A percentile compares a stretch with the other conserved stretches of the same genome.
These are phyloP conservation scores for Candida mesenterica DNA, from an alignment of 1,139 yeast genomes.

Conservation along the genomic window DNA sequence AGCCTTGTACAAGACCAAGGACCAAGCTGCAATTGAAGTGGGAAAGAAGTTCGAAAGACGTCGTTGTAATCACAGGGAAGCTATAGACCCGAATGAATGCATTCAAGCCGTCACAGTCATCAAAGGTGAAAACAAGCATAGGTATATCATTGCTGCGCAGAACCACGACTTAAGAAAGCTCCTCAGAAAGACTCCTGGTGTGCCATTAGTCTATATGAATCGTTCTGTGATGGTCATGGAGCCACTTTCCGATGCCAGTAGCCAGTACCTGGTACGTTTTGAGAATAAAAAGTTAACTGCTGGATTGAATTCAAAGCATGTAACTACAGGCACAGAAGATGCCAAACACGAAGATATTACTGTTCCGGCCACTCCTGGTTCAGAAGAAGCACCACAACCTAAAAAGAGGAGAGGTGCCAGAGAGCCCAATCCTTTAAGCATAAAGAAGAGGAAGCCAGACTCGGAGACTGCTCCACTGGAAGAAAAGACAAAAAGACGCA, in stretches of 20 bases:
- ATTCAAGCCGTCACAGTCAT: conserved; percentile 67
- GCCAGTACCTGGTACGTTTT: conserved; percentile 47
- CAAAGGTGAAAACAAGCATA: conserved; percentile 78
- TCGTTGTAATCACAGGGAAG: conserved; percentile 60
- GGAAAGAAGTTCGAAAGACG: conserved; percentile 86
- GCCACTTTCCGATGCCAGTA: conserved; percentile 76
- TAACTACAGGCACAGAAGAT: conserved; percentile 7
- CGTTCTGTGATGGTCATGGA: conserved; percentile 96
- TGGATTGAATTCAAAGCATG: conserved; percentile 60
- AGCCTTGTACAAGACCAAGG: conserved; percentile 67
- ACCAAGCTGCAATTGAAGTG: conserved; percentile 70
- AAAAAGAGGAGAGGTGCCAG: conserved; percentile 69
- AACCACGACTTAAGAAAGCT: conserved; percentile 63
- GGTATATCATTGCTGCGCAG: conserved; percentile 87
- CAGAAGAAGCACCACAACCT: conserved; percentile 15
- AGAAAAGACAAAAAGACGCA: conserved; percentile 34
- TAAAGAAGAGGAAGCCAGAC: conserved; percentile 60
- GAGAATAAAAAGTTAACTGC: conserved; percentile 69
- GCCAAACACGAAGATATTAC: conserved; percentile 13
- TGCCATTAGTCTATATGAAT: conserved; percentile 83
- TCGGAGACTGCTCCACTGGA: no score
- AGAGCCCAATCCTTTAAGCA: conserved; percentile 80
- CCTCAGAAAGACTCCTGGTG: conserved; percentile 79
- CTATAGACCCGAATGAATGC: conserved; percentile 74
- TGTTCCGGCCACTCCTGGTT: conserved; percentile 1